phyloP scores from a whole-genome alignment of 2,329 filamentous ascomycete species.

The Colletotrichum falcatum region DNA sequence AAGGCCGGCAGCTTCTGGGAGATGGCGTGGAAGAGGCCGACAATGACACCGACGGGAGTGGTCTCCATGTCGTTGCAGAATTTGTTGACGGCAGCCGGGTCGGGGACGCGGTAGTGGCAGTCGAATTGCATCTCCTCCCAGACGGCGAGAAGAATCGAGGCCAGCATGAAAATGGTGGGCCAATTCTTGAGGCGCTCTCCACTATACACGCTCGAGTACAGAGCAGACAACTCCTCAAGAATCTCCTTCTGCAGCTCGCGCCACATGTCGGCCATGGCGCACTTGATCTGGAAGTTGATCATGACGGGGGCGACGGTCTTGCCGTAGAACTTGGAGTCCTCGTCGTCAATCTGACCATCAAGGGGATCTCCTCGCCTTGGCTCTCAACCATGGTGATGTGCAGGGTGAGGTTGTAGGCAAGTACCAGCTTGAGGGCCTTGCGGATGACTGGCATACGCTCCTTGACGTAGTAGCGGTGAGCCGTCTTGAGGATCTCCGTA shows the following conservation, averaged over 20 bases:
- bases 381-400: slow-evolving; percentile 96
- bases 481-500: slow-evolving; percentile 95
- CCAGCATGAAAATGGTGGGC: slow-evolving; percentile 98
- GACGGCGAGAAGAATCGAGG: slow-evolving; percentile 89
- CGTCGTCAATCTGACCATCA: slow-evolving; percentile 86
- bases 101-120: slow-evolving; percentile 93
- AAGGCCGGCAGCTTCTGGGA: slow-evolving; percentile 95
- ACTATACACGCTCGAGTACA: slow-evolving; percentile 98
- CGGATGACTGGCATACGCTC: slow-evolving; percentile 90
- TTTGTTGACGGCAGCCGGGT: slow-evolving; percentile 86
- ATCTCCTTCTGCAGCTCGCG: slow-evolving; percentile 97
- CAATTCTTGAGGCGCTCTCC: slow-evolving; percentile 98
- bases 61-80: slow-evolving; percentile 98
- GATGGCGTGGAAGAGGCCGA: slow-evolving; percentile 96
- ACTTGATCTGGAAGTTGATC: slow-evolving; percentile 99
- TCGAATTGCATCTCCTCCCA: slow-evolving; percentile 99
- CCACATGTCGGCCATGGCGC: slow-evolving; percentile 97
- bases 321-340: slow-evolving; percentile 87
- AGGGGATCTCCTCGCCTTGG: slow-evolving; percentile 82
- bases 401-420: slow-evolving; percentile 94
- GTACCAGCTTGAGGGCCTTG: slow-evolving; percentile 93
- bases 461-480: slow-evolving; percentile 91
- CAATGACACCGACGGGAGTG: slow-evolving; percentile 94
- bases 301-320: slow-evolving; percentile 95
- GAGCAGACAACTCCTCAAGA: slow-evolving; percentile 87